Conservation (phyloP, 305 asterid genomes). For the Fraxinus paxiana region DNA sequence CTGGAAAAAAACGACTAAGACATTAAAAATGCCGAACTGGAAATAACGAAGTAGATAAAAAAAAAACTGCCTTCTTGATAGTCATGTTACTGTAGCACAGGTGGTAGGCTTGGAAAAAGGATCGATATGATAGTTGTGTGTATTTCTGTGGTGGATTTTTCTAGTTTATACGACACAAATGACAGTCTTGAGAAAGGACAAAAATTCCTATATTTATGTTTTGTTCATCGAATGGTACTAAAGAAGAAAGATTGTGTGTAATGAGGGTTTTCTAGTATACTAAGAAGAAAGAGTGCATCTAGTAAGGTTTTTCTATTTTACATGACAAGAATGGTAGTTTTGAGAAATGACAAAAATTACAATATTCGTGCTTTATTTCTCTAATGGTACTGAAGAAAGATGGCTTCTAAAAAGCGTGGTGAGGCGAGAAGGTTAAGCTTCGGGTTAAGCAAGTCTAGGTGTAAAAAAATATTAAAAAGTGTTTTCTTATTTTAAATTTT, state of each 20-base stretch:
- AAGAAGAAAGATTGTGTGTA: neutral
- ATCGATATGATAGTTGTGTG: no score
- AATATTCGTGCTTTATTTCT: neutral
- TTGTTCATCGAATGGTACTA: neutral
- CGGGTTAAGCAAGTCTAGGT: no score
- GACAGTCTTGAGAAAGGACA: neutral
- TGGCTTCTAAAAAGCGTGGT: no score
- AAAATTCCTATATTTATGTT: neutral
- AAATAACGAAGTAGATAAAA: neutral
- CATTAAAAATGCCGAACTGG: neutral
- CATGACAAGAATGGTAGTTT: neutral
- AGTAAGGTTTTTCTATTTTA: neutral
- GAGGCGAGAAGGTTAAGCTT: no score
- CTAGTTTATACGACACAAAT: neutral
- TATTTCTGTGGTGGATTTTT: neutral
- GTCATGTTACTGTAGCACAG: neutral
- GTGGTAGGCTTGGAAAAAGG: neutral
- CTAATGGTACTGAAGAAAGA: neutral
- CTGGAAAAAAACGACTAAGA: neutral
- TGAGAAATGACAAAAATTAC: neutral
- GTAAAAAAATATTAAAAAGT: no score
- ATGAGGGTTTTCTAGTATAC: neutral
- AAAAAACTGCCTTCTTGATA: neutral
- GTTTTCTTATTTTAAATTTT: no score
- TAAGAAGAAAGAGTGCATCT: neutral